Percentiles rank a stretch among this genome's conserved stretches.
phyloP scores from a whole-genome alignment of 1,139 yeast species.

The Yamadazyma taylorii region DNA sequence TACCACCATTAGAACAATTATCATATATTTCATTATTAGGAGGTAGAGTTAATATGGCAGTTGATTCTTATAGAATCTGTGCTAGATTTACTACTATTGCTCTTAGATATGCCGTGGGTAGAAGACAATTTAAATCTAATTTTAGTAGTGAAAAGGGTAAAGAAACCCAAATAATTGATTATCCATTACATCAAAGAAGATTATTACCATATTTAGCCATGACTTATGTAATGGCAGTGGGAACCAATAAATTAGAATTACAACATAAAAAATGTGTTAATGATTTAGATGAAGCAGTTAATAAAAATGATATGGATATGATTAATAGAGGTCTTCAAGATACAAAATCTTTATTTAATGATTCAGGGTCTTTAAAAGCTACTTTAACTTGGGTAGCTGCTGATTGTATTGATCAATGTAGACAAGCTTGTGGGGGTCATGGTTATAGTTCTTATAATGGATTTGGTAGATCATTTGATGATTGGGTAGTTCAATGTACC shows the following conservation, averaged over 20 bases:
- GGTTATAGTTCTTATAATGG: constrained; percentile 49
- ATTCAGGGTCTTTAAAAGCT: constrained; percentile 47
- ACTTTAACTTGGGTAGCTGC: constrained; percentile 50
- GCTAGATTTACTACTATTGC: constrained; percentile 47
- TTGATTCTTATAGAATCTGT: constrained; percentile 44
- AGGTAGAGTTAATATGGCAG: constrained; percentile 48
- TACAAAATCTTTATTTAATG: constrained; percentile 44
- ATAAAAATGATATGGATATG: constrained; percentile 28
- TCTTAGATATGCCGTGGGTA: constrained; percentile 45
- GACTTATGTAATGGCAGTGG: constrained; percentile 42
- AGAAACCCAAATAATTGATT: constrained; percentile 45
- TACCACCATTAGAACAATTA: constrained; percentile 49
- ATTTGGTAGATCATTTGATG: constrained; percentile 47
- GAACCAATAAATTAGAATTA: constrained; percentile 38
- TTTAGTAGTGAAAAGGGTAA: constrained; percentile 18
- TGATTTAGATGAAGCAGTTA: constrained; percentile 39
- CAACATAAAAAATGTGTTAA: constrained; percentile 30
- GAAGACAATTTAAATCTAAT: constrained; percentile 41
- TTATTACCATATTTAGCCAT: constrained; percentile 47
- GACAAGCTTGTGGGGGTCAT: constrained; percentile 54
- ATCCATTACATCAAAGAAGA: constrained; percentile 50
- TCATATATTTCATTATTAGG: constrained; percentile 47
- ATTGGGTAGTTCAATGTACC: constrained; percentile 53
- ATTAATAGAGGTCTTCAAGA: constrained; percentile 34
- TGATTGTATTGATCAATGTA: constrained; percentile 44